phyloP scores from a whole-genome alignment of 768 basidiomycete genomes.

The Boletus vermiculosoides region DNA sequence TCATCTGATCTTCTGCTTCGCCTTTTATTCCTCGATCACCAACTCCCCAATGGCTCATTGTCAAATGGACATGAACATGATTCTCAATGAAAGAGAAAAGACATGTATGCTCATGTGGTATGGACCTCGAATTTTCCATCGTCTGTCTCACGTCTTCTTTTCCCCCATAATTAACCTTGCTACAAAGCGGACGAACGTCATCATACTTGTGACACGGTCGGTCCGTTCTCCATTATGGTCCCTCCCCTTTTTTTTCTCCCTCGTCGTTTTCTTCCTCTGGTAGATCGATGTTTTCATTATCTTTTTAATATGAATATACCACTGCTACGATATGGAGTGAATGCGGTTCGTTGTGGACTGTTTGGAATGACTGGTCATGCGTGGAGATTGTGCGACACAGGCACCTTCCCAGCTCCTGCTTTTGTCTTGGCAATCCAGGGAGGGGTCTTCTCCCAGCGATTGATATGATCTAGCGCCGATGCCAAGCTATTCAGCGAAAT shows the following conservation, averaged over 20 bases:
- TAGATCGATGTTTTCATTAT: slow-evolving; percentile 8
- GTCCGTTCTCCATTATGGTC: slow-evolving; percentile 21
- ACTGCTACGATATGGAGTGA: neutral
- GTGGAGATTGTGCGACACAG: too few species aligned
- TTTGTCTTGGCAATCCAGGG: neutral
- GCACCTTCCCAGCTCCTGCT: too few species aligned
- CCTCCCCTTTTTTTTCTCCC: neutral
- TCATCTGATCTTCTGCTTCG: slow-evolving; percentile 25
- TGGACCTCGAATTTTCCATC: slow-evolving; percentile 17
- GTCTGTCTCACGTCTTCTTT: slow-evolving; percentile 21
- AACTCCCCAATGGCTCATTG: slow-evolving; percentile 12
- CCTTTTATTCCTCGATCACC: slow-evolving; percentile 12
- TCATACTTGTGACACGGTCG: slow-evolving; percentile 33
- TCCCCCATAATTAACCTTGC: slow-evolving; percentile 17
- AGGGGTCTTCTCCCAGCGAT: neutral
- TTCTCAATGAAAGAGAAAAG: slow-evolving; percentile 12
- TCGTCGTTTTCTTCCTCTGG: neutral
- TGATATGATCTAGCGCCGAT: too few species aligned
- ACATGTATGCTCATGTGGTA: slow-evolving; percentile 28
- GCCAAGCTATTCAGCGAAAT: too few species aligned
- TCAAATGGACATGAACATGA: slow-evolving; percentile 8
- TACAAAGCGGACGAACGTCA: slow-evolving; percentile 20
- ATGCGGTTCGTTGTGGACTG: neutral
- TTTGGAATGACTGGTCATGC: neutral
- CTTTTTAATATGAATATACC: slow-evolving; percentile 24